phyloP scores from a whole-genome alignment of 805 yeast species.

The Cyberlindnera amylophila region DNA sequence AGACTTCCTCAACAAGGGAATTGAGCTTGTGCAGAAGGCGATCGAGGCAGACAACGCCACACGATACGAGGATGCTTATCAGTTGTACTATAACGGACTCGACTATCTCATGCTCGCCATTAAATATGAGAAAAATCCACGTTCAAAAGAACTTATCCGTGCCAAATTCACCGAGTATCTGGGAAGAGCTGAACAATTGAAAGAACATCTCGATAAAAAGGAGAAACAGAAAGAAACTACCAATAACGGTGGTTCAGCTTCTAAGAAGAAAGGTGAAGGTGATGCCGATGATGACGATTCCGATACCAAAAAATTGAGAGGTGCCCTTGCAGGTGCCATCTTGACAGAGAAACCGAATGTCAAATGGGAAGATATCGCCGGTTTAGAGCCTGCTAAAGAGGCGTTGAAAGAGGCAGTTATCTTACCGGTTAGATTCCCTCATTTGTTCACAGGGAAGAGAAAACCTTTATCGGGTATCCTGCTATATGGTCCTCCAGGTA shows the following conservation, averaged over 20 bases:
- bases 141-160: conserved; percentile 82
- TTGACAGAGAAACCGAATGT: conserved; percentile 90
- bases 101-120: conserved; percentile 95
- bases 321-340: conserved; percentile 90
- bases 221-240: conserved; percentile 36
- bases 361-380: conserved; percentile 94
- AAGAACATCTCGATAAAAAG: conserved; percentile 76
- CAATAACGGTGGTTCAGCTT: conserved; percentile 44
- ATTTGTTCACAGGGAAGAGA: conserved; percentile 88
- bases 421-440: conserved; percentile 94
- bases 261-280: conserved; percentile 52
- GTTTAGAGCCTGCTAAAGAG: conserved; percentile 91
- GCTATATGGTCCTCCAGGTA: conserved; percentile 92
- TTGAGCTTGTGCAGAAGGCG: conserved; percentile 89
- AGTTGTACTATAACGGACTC: conserved; percentile 84
- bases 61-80: conserved; percentile 90
- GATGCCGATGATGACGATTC: conserved; percentile 65
- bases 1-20: conserved; percentile 91
- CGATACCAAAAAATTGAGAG: conserved; percentile 84
- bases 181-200: conserved; percentile 89
- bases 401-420: conserved; percentile 97
- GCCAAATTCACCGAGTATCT: conserved; percentile 88
- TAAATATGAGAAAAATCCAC: conserved; percentile 89
- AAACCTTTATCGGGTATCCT: conserved; percentile 90
- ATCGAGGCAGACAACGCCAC: conserved; percentile 91